Base-by-base conservation (phyloP, 164 flowering plant genomes). In the Chloranthus sessilifolius region DNA sequence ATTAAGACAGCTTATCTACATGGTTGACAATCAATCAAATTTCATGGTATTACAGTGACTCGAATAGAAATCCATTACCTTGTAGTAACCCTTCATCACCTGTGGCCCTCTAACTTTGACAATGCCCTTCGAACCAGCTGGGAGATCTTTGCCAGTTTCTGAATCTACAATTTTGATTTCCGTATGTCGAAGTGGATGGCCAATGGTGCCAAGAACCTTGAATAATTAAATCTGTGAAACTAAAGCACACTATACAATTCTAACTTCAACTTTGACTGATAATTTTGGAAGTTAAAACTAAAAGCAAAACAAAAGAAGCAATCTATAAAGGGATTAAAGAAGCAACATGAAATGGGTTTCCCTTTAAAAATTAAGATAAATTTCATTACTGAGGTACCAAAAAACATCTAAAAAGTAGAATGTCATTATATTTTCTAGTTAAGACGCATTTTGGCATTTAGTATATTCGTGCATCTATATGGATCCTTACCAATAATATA, bases 51-150 rank as follows among this genome's bases (percentile, higher is more conserved):
- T n/a, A n/a, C n/a, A n/a, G n/a, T n/a, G n/a, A n/a, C n/a, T n/a
- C n/a, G 20, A 29, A 31, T 17, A 19, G 41, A 20, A 47, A 11
- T 21, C 25, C 8, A 3, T 37, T 71, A 87, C 98, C 95, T 91
- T 87, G 66, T 74, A 91, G 63, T 91, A 91, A 49, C 96, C 95
- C 63, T 80, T 83, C 98, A 88, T 91, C 53, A 91, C 85, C 64
- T 75, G 95, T 20, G 95, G 95, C 5, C 98, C 98, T 61, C 75
- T 77, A 21, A 71, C 88, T 74, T 77, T 80, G 11, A 91, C 71
- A 52, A 85, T 70, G 56, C 98, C 98, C 53, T 72, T 85, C 19
- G 70, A 67, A 36, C 98, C 96, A 50, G 63, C 65, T 54, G 88
- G 86, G 24, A 91, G 81, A 66, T 47, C 65, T 48, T 68, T 73